Evolutionary conservation across 805 yeast species (phyloP), one percentile per base, ranked within the genome.

Genomic region (Pichia nanzhaoensis): DNA sequence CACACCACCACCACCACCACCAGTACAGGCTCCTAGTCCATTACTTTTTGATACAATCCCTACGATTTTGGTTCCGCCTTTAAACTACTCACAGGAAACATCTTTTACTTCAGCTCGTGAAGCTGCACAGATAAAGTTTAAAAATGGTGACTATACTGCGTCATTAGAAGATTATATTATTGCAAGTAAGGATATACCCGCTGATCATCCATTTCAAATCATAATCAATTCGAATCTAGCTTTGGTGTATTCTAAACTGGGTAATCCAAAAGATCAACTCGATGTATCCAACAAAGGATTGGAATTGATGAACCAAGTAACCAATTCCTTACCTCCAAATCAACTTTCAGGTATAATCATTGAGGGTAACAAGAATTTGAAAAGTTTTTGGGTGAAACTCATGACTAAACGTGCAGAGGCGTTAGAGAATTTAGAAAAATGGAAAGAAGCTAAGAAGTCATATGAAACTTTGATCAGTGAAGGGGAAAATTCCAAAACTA

Each of bases 151-250:
- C 60, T 93, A 83, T 59, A 61, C 78, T 4, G 58, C 67, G 4
- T 90, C 99, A 0, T 67, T 77, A 13, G 72, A 66, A 24, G 70
- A 71, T 44, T 93, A 85, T 58, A 70, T 76, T 28, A 67, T 73
- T 34, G 58, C 78, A 39, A 55, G 72, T 22, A 47, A 54, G 13
- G 56, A 77, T 3, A 66, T 89, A 2, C 95, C 96, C 0, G 52
- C 57, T 1, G 66, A 67, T 9, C 95, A 91, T 60, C 73, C 80
- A 27, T 69, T 81, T 33, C 71, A 82, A 16, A 73, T 90, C 3
- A 68, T 90, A 18, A 75, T 87, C 2, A 71, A 71, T 41, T 84
- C 97, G 0, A 93, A 93, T 60, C 69, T 91, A 24, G 80, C 93
- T 0, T 71, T 82, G 0, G 77, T 85, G 5, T 70, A 69, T 32